Conservation (phyloP, 169 alveolate species). For the Cyclospora cayetanensis region DNA sequence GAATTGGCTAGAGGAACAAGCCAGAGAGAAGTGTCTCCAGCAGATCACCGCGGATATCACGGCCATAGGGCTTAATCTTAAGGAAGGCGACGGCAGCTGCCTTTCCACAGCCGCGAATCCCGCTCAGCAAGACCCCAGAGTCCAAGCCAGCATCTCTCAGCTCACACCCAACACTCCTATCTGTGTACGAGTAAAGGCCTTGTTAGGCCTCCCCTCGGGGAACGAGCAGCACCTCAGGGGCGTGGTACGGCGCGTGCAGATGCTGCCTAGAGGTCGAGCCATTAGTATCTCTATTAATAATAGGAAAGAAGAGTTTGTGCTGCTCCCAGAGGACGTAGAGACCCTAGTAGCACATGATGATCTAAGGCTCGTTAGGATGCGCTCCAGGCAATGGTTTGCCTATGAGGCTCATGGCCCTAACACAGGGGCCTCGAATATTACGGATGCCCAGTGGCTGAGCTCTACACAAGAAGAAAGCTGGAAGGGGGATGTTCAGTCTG, state of each 20-base stretch:
- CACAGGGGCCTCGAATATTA: background rate
- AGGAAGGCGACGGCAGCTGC: background rate
- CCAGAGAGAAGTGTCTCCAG: background rate
- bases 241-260: constrained; percentile 27
- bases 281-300: constrained; percentile 8
- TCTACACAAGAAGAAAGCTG: constrained; percentile 26
- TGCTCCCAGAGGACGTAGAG: constrained; percentile 25
- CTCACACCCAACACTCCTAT: constrained; percentile 38
- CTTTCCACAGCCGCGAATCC: background rate
- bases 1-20: constrained; percentile 31
- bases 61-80: background rate
- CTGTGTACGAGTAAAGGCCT: constrained; percentile 62
- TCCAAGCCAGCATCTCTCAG: constrained; percentile 38
- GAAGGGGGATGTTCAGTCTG: background rate
- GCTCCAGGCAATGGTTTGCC: constrained; percentile 63
- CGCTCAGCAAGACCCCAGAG: constrained; percentile 20
- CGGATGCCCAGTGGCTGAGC: background rate
- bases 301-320: constrained; percentile 54
- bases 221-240: constrained; percentile 53
- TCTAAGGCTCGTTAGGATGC: constrained; percentile 59
- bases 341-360: constrained; percentile 63
- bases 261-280: background rate
- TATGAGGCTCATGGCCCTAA: constrained; percentile 23
- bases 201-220: constrained; percentile 64
- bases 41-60: constrained; percentile 18